Evolutionary conservation across 306 rosid genomes (phyloP), one percentile per base, ranked within the genome.

Genomic region (Castanea crenata): DNA sequence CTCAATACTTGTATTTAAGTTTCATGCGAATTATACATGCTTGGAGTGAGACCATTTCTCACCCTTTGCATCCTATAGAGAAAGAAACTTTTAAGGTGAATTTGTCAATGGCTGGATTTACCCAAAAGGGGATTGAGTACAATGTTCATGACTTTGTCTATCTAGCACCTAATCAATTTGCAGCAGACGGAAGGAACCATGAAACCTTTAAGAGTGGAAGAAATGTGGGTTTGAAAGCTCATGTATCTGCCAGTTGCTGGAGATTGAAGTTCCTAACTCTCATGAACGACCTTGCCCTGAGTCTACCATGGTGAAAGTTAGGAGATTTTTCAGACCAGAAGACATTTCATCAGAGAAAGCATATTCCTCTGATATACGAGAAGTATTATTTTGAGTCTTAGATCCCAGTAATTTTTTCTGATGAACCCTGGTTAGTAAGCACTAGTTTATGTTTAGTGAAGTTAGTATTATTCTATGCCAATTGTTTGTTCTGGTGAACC

Each of bases 241-340:
- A 81, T 82, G 94, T 71, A 90, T 95, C 55, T 91, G 98, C 84
- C 97, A 95, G 84, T 74, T 93, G 82, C 78, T 91, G 44, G 96
- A 87, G 86, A 76, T 95, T 46, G 79, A 87, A 74, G 25, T 77
- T 29, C 55, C 82, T 62, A 89, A 87, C 80, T 94, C 86, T 71
- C 52, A 76, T 25, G 86, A 87, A 81, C 81, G 77, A 79, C 75
- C 90, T 55, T 85, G 79, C 14, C 63, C 76, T 3, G 79, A 80
- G 55, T 89, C 90, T 51, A 88, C 93, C 19, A 62, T 86, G 87
- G 87, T 93, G 59, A 91, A 89, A 87, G 86, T 95, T 70, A 86
- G 97, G 82, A 90, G 94, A 88, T 90, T 89, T 81, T 95, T 83
- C 80, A 89, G 98, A 76, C 99, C 99, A 25, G 99, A 95, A 78